Evolutionary conservation across 225 moss, liverwort and hornwort species (phyloP).

Genomic region (Polytrichum formosum): DNA sequence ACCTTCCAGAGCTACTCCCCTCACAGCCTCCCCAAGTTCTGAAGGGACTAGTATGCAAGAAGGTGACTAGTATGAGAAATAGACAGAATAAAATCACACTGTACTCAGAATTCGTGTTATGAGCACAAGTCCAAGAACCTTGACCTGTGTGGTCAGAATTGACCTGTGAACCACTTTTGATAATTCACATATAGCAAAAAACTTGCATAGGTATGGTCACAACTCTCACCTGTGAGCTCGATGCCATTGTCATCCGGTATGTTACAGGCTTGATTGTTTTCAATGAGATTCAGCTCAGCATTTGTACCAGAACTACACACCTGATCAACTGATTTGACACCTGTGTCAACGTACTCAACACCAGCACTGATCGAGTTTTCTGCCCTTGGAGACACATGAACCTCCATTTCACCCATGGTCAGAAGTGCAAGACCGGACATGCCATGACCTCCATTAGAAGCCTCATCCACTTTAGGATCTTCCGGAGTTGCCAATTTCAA

Average conservation of each 20-base stretch:
- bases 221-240: no score
- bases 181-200: no score
- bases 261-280: constrained; percentile 5
- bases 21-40: constrained; percentile 1
- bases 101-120: no score
- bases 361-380: constrained; percentile 4
- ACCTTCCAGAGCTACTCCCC: constrained; percentile 1
- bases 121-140: no score
- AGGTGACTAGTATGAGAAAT: neutral
- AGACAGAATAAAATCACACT: no score
- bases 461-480: constrained; percentile 4
- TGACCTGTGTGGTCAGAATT: no score
- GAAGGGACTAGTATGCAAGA: neutral
- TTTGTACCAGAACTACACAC: constrained; percentile 6
- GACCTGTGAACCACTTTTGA: no score
- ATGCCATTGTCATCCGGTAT: no score
- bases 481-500: constrained; percentile 8
- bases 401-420: constrained; percentile 25
- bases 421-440: constrained; percentile 31
- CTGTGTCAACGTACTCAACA: constrained; percentile 12
- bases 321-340: constrained; percentile 14
- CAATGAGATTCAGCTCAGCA: constrained; percentile 1
- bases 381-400: constrained; percentile 17
- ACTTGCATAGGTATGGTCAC: no score
- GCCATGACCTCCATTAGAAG: constrained; percentile 15